phyloP scores from a whole-genome alignment of 768 basidiomycete species.

The Mycena rebaudengoi region DNA sequence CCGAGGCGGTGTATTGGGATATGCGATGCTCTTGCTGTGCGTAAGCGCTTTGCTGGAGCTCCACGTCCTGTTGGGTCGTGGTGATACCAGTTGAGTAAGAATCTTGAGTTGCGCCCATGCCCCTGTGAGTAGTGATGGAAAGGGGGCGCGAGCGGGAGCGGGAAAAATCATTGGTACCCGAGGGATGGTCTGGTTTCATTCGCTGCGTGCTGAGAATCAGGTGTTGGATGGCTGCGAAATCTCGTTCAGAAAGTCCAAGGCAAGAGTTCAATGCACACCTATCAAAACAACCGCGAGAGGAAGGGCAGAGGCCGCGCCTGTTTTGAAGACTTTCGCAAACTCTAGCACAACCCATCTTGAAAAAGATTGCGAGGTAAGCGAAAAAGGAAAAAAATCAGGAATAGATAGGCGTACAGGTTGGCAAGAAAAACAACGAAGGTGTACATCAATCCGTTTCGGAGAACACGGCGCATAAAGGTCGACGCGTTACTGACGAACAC shows the following conservation, averaged over 20 bases:
- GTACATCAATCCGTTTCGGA: constrained; percentile 11
- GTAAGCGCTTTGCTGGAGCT: too few species aligned
- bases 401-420: constrained; percentile 14
- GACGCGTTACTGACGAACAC: background rate
- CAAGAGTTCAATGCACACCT: background rate
- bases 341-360: constrained; percentile 9
- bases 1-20: too few species aligned
- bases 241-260: background rate
- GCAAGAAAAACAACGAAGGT: constrained; percentile 7
- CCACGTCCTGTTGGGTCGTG: too few species aligned
- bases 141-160: too few species aligned
- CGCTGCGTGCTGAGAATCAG: constrained; percentile 6
- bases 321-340: background rate
- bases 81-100: too few species aligned
- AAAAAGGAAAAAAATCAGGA: too few species aligned
- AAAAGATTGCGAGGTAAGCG: too few species aligned
- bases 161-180: too few species aligned
- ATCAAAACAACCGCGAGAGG: background rate
- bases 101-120: too few species aligned
- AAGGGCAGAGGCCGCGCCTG: background rate
- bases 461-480: constrained; percentile 1
- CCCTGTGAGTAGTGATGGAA: too few species aligned
- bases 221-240: background rate
- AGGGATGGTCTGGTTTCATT: background rate
- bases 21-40: too few species aligned